Base-by-base conservation (phyloP, 768 basidiomycete species). In the Tylopilus subfusipes region DNA sequence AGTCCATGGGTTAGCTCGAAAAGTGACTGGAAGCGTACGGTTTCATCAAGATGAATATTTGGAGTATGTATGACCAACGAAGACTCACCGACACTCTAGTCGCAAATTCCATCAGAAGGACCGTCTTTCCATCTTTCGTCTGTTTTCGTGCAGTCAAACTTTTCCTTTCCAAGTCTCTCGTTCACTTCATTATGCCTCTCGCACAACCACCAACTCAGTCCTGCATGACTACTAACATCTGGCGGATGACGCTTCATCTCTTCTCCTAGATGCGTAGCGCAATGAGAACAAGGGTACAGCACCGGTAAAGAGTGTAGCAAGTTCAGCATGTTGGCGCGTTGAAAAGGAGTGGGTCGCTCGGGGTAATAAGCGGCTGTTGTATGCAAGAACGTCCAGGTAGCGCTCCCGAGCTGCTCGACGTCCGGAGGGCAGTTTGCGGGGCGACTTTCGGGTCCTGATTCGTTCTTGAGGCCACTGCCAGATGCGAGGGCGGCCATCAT, bases 301-400 rank as follows among this genome's bases (percentile, higher is more conserved):
- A 82, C 69, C 0, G 94, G 93, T 38, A 96, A 71, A 1, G 93
- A 80, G 46, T 80, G 80, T 14, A 98, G 72, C 24, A 98, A 78
- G 62, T 80, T 77, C 31, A 91, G 75, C 94, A 98, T 98, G 59
- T 90, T 85, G 27, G 83, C 79, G 53, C 89, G 86, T 62, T 96
- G 92, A 7, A 75, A 73, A 1, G 84, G 77, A 0, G 86, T 82
- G 1, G 96, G 92, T 16, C 75, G 72, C n/a, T 86, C 83, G 25
- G 96, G 94, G 73, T 94, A 98, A 72, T 98, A 97, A 21, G 96
- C 93, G 0, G 94, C 95, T 6, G 96, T 88, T 10, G 93, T 86
- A 66, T 98, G 96, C 30, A 98, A 78, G 80, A 98, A 98, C 16
- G 93, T 88, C 96, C 96, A 98, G 2, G 96, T 96, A 42, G 95